Evolutionary conservation across 2,329 filamentous ascomycete genomes (phyloP), one percentile per base, ranked within the genome.

Genomic region (Diplocarpon rosae): DNA sequence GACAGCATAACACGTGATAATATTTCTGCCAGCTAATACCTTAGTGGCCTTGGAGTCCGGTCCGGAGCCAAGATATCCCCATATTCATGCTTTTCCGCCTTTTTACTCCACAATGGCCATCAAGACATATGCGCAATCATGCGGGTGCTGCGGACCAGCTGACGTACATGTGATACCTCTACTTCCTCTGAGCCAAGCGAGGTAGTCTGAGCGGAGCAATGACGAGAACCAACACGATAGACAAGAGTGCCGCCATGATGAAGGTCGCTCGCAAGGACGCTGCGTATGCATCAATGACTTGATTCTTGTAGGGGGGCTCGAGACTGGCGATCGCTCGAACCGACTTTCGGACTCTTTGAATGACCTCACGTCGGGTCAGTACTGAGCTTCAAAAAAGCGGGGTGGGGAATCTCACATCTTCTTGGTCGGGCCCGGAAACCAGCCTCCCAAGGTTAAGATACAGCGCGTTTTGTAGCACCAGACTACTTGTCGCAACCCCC

Each of bases 381-480:
- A 15, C 8, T n/a, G 13, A 13, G 8, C 8, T 13, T 8, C 8
- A 30, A 30, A 13, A 8, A n/a, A 34, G 9, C 32, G n/a, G 7
- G 32, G 32, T 12, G 32, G 10, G 32, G 32, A 3, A 30, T 12
- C 32, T 43, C 28, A 61, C 59, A 37, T 70, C 64, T 0, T 69
- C 67, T 56, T 78, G 83, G 17, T 77, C 67, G 0, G 67, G 66
- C 0, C 77, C 80, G 0, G 67, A 69, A 8, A 89, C 79, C 29
- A 73, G 69, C 10, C 59, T 51, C 4, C 73, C 63, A 5, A 90
- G 68, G 52, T 79, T 80, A 14, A 69, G 64, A 8, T 74, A 63
- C 41, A 90, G 65, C 1, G 75, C 71, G 56, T 87, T 87, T 64
- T 90, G 84, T 49, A 89, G 66, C 7, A 87, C 75, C 46, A 87